Conservation (phyloP, 73 alveolate genomes). For the Paramecium tetraurelia region DNA sequence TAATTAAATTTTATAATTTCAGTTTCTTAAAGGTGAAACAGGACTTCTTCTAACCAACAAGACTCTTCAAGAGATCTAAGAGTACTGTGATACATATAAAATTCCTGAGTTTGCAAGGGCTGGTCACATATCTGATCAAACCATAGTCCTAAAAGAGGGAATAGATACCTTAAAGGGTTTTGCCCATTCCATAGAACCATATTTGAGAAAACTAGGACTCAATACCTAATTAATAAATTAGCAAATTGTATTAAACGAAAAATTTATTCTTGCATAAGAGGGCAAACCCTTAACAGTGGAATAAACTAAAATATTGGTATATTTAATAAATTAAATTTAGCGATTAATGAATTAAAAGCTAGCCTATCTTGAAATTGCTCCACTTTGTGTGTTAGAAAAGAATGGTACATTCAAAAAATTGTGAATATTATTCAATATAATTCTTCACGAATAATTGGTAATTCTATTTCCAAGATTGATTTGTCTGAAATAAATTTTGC, state of each 20-base stretch:
- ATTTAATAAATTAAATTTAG: slow-evolving; percentile 2
- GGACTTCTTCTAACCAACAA: slow-evolving; percentile 22
- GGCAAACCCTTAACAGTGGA: slow-evolving; percentile 54
- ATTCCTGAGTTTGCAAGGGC: slow-evolving; percentile 56
- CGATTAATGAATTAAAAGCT: slow-evolving; percentile 22
- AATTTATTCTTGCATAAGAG: slow-evolving; percentile 18
- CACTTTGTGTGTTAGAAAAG: slow-evolving; percentile 3
- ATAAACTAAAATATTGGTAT: slow-evolving; percentile 57
- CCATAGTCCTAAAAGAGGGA: slow-evolving; percentile 27
- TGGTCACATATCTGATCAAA: slow-evolving; percentile 49
- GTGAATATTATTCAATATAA: slow-evolving; percentile 30
- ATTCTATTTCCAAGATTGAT: slow-evolving; percentile 62
- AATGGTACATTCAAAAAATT: slow-evolving; percentile 29
- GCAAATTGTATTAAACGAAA: slow-evolving; percentile 21
- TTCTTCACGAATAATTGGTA: slow-evolving; percentile 41
- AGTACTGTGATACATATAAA: neutral
- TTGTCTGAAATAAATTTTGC: slow-evolving; percentile 89
- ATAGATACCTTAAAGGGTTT: slow-evolving; percentile 28
- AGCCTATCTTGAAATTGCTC: slow-evolving; percentile 29
- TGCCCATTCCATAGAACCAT: slow-evolving; percentile 57
- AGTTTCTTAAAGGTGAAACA: slow-evolving; percentile 21
- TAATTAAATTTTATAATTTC: neutral
- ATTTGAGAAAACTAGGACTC: slow-evolving; percentile 49
- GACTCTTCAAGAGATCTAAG: neutral
- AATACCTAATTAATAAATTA: slow-evolving; percentile 44